A percentile compares a stretch with the other conserved stretches of the same genome.
Conservation (phyloP, 2,329 filamentous ascomycete species). For the Fusarium aywerte region DNA sequence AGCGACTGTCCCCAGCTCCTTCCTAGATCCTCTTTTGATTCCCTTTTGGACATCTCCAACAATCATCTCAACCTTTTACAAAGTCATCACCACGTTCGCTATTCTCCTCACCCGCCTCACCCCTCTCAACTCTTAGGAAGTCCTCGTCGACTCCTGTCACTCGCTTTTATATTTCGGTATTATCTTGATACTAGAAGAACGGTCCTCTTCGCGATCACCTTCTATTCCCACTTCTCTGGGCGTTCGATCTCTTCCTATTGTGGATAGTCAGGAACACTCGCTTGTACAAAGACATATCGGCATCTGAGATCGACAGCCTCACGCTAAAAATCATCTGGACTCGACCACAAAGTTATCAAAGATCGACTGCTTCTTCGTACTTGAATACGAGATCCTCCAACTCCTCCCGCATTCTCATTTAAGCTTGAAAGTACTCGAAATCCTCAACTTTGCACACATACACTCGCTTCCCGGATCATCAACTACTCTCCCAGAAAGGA, state of each 20-base stretch:
- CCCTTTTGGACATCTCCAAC: slow-evolving; percentile 45
- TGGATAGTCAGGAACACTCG: slow-evolving; percentile 33
- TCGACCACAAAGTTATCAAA: slow-evolving; percentile 21
- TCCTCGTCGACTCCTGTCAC: slow-evolving; percentile 80
- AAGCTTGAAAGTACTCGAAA: slow-evolving; percentile 31
- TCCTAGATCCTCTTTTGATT: slow-evolving; percentile 43
- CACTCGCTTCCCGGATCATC: slow-evolving; percentile 48
- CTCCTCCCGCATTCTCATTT: slow-evolving; percentile 23
- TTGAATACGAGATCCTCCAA: slow-evolving; percentile 26
- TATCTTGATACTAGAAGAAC: slow-evolving; percentile 53
- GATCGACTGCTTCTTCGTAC: slow-evolving; percentile 24
- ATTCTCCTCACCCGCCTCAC: slow-evolving; percentile 52
- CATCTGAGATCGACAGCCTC: slow-evolving; percentile 23
- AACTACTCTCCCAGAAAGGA: slow-evolving; percentile 28
- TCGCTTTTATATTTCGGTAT: slow-evolving; percentile 71
- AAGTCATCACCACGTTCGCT: slow-evolving; percentile 59
- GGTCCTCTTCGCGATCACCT: slow-evolving; percentile 25
- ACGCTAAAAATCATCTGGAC: slow-evolving; percentile 28
- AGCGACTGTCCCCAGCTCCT: slow-evolving; percentile 44
- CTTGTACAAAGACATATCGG: slow-evolving; percentile 33
- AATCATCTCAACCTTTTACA: slow-evolving; percentile 39
- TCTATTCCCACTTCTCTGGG: slow-evolving; percentile 52
- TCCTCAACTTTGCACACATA: slow-evolving; percentile 44
- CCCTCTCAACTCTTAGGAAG: slow-evolving; percentile 65
- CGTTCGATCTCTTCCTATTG: slow-evolving; percentile 37